A percentile compares a stretch with the other conserved stretches of the same genome.
These are phyloP conservation scores for Pontederia crassipes DNA, from an alignment of 176 grass and related monocot genomes.

Conservation along the genomic window DNA sequence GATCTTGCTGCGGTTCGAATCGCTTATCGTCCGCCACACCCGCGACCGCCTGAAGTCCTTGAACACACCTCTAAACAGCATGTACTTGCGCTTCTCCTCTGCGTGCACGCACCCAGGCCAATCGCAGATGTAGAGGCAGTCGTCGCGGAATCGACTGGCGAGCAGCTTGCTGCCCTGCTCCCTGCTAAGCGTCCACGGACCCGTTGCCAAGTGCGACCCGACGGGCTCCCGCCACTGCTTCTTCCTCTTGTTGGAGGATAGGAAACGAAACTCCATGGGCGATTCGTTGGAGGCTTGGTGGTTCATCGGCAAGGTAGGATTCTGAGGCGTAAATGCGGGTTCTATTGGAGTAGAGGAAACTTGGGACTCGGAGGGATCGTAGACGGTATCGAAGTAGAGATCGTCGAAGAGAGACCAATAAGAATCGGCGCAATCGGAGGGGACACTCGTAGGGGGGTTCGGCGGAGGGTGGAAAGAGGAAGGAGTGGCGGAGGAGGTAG, in stretches of 20 bases:
- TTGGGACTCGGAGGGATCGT: conserved; percentile 53
- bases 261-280: neutral
- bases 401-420: conserved; percentile 84
- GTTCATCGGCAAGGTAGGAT: conserved; percentile 4
- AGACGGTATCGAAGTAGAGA: conserved; percentile 72
- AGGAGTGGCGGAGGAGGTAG: neutral
- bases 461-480: neutral
- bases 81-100: conserved; percentile 85
- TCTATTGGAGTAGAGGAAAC: neutral
- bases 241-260: conserved; percentile 16
- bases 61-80: conserved; percentile 96
- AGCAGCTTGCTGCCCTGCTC: conserved; percentile 89
- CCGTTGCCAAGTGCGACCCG: conserved; percentile 59
- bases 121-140: conserved; percentile 85
- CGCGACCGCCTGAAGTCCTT: conserved; percentile 62
- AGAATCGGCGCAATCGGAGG: neutral
- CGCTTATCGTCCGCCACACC: conserved; percentile 62
- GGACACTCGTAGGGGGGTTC: neutral
- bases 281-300: neutral
- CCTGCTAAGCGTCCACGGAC: conserved; percentile 60
- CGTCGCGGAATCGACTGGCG: conserved; percentile 70
- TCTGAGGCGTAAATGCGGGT: neutral
- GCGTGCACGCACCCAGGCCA: conserved; percentile 85
- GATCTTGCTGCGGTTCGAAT: conserved; percentile 50
- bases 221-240: conserved; percentile 43